Percentiles rank a stretch among this genome's conserved stretches.
These are phyloP conservation scores for Diaporthe nobilis DNA, from an alignment of 2,329 filamentous ascomycete species.

Conservation along the genomic window DNA sequence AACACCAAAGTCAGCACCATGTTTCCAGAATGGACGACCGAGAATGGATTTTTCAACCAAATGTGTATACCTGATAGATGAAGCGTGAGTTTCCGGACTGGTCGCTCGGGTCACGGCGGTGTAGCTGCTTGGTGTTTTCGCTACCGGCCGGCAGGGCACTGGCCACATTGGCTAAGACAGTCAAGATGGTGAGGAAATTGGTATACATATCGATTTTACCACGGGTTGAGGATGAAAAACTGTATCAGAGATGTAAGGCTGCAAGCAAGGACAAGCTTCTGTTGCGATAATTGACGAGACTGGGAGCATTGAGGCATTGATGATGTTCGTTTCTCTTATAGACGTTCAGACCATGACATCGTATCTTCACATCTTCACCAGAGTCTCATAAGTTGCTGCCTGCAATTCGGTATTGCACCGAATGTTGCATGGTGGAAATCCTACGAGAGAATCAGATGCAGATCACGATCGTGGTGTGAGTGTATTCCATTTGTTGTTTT, in stretches of 20 bases:
- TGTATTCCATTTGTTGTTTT: neutral
- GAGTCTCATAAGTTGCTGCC: neutral
- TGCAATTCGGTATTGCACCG: neutral
- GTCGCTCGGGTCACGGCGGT: neutral
- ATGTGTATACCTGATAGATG: neutral
- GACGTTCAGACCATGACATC: too few relatives aligned
- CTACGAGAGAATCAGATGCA: neutral
- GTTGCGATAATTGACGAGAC: neutral
- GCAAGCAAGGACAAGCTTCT: neutral
- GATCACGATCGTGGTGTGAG: neutral
- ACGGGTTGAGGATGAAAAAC: neutral
- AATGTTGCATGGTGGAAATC: neutral
- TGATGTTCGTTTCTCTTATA: neutral
- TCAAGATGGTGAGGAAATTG: neutral
- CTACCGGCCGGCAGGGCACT: neutral
- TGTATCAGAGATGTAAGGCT: neutral
- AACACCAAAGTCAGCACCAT: neutral
- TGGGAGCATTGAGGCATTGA: neutral
- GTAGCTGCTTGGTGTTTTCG: neutral
- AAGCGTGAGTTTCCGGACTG: constrained; percentile 18
- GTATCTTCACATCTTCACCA: neutral
- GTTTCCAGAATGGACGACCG: neutral
- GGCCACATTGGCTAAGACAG: neutral
- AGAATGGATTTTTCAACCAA: neutral
- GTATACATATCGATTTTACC: neutral